phyloP scores from a whole-genome alignment of 2,329 filamentous ascomycete genomes.

The Alternaria viburni region DNA sequence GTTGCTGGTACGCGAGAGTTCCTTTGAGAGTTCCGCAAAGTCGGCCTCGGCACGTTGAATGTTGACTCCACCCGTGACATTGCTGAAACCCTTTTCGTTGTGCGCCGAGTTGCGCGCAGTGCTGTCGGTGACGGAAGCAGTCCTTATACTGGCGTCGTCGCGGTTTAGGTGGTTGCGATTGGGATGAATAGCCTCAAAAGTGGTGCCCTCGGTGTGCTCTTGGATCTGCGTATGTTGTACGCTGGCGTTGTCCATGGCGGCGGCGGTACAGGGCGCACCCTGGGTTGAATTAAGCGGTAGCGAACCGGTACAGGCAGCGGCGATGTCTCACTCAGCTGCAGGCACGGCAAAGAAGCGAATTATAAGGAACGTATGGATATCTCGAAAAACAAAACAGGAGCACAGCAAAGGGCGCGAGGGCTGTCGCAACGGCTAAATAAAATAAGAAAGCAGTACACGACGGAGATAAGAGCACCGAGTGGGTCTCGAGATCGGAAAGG shows the following conservation, averaged over 20 bases:
- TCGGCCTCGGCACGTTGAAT: slow-evolving; percentile 72
- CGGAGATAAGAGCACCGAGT: slow-evolving; percentile 19
- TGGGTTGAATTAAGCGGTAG: slow-evolving; percentile 1
- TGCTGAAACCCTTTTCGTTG: slow-evolving; percentile 23
- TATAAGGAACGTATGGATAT: slow-evolving; percentile 20
- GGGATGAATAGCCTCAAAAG: slow-evolving; percentile 39
- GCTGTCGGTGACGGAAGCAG: slow-evolving; percentile 29
- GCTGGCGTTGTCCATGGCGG: slow-evolving; percentile 35
- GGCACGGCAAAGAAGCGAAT: slow-evolving; percentile 11
- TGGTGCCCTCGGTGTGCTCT: slow-evolving; percentile 31
- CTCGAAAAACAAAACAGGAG: slow-evolving; percentile 5
- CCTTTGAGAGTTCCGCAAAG: slow-evolving; percentile 68
- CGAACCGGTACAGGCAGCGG: background rate
- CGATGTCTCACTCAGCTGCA: slow-evolving; percentile 11
- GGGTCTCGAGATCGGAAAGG: slow-evolving; percentile 13
- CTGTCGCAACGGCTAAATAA: slow-evolving; percentile 14
- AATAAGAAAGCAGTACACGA: slow-evolving; percentile 12
- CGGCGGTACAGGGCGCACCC: slow-evolving; percentile 26
- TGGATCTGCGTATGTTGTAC: slow-evolving; percentile 25
- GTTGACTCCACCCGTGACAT: slow-evolving; percentile 55
- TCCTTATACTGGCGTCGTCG: slow-evolving; percentile 26
- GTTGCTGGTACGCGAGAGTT: slow-evolving; percentile 51
- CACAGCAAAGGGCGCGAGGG: background rate
- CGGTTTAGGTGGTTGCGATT: slow-evolving; percentile 19
- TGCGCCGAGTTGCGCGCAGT: slow-evolving; percentile 31